Evolutionary conservation across 495 filamentous ascomycete genomes (phyloP).

Genomic region (Trichocladium antarcticum): DNA sequence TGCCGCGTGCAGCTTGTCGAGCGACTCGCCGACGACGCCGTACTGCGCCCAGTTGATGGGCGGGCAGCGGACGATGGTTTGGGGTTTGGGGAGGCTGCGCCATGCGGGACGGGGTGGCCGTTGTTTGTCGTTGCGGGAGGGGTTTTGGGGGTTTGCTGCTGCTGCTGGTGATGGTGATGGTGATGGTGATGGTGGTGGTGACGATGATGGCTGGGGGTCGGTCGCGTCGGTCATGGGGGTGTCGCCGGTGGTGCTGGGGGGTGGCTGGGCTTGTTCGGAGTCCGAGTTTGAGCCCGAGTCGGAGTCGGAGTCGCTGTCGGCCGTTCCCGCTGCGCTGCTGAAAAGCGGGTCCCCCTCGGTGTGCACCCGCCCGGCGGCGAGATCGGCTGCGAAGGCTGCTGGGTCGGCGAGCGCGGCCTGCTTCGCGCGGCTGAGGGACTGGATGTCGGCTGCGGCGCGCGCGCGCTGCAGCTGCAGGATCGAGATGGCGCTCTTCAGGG

Average conservation of each 20-base stretch:
- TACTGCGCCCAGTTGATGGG: constrained; percentile 89
- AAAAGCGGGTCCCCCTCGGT: constrained; percentile 27
- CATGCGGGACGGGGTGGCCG: constrained; percentile 15
- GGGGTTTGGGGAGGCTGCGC: constrained; percentile 55
- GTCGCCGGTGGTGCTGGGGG: not conserved
- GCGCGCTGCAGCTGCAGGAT: constrained; percentile 74
- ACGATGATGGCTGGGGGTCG: no score
- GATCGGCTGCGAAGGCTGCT: constrained; percentile 51
- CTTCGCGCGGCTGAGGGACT: constrained; percentile 51
- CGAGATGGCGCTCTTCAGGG: constrained; percentile 65
- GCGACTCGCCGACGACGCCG: constrained; percentile 62
- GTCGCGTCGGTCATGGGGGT: not conserved
- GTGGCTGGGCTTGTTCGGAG: constrained; percentile 9
- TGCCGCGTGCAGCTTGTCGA: constrained; percentile 76
- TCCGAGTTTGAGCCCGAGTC: constrained; percentile 13
- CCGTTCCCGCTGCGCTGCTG: constrained; percentile 19
- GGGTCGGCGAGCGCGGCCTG: constrained; percentile 55
- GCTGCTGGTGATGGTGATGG: not conserved
- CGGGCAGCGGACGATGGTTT: constrained; percentile 73
- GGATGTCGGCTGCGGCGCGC: constrained; percentile 61
- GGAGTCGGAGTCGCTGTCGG: constrained; percentile 25
- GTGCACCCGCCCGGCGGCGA: constrained; percentile 43
- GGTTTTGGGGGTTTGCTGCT: not conserved
- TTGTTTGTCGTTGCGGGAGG: not conserved
- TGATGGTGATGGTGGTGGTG: constrained; percentile 6